A percentile compares a stretch with the other conserved stretches of the same genome.
These are phyloP conservation scores for Hypoxylon sp. DNA, from an alignment of 2,329 filamentous ascomycete species.

Conservation along the genomic window DNA sequence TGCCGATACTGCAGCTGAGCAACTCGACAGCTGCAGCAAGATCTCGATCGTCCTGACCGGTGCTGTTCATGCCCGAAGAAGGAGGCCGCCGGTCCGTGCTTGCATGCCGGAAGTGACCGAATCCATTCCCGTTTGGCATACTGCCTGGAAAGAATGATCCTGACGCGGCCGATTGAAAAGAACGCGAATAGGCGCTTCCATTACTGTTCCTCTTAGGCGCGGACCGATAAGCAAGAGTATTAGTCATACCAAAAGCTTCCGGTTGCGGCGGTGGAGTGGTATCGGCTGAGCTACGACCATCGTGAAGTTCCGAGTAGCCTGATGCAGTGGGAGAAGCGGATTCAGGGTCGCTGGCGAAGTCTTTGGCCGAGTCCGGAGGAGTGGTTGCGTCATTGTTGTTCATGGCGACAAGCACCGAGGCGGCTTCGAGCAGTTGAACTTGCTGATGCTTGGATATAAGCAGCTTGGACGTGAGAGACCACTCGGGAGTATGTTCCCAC, in stretches of 20 bases:
- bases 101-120: conserved; percentile 76
- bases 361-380: conserved; percentile 75
- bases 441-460: conserved; percentile 99
- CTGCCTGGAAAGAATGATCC: conserved; percentile 68
- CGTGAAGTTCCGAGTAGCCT: conserved; percentile 82
- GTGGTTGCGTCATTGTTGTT: conserved; percentile 71
- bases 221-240: conserved; percentile 63
- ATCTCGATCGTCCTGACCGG: conserved; percentile 87
- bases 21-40: conserved; percentile 91
- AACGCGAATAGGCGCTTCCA: conserved; percentile 76
- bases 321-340: conserved; percentile 87
- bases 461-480: conserved; percentile 96
- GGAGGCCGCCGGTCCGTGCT: conserved; percentile 83
- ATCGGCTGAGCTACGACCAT: conserved; percentile 86
- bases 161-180: conserved; percentile 81
- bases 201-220: conserved; percentile 71
- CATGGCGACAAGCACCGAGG: conserved; percentile 96
- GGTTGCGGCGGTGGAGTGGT: conserved; percentile 90
- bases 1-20: conserved; percentile 91
- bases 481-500: conserved; percentile 99
- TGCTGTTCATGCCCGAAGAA: conserved; percentile 82
- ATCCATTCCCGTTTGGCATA: conserved; percentile 65
- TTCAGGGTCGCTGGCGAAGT: conserved; percentile 83
- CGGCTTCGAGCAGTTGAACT: conserved; percentile 96
- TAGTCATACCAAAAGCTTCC: conserved; percentile 72